phyloP scores from a whole-genome alignment of 768 basidiomycete genomes.

The Roridomyces roridus region DNA sequence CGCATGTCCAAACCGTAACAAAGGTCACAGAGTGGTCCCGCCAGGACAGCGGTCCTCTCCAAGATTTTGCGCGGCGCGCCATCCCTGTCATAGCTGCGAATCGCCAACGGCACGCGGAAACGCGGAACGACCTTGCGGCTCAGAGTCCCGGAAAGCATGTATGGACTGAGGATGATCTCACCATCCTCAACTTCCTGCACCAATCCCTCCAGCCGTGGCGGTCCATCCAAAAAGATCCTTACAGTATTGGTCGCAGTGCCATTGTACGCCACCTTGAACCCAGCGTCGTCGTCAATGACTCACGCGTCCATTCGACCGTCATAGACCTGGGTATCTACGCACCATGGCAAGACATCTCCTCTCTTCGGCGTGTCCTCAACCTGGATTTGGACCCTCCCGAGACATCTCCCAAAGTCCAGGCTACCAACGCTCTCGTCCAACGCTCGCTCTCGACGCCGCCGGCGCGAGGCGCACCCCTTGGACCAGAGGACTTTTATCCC shows the following conservation, averaged over 20 bases:
- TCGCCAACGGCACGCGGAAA: constrained; percentile 32
- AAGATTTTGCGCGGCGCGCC: constrained; percentile 59
- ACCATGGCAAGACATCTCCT: constrained; percentile 79
- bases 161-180: constrained; percentile 61
- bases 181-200: constrained; percentile 65
- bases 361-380: constrained; percentile 44
- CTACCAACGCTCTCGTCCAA: constrained; percentile 34
- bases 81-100: constrained; percentile 44
- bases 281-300: constrained; percentile 38
- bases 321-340: constrained; percentile 75
- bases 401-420: constrained; percentile 29
- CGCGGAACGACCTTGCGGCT: constrained; percentile 39
- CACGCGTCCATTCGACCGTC: constrained; percentile 55
- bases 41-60: constrained; percentile 43
- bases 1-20: constrained; percentile 58
- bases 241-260: constrained; percentile 51
- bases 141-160: constrained; percentile 32
- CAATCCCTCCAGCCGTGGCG: constrained; percentile 56
- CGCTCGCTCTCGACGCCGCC: constrained; percentile 34
- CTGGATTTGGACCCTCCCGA: constrained; percentile 40
- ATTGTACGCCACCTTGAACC: constrained; percentile 65
- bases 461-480: constrained; percentile 42
- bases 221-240: constrained; percentile 67
- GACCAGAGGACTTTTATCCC: constrained; percentile 68
- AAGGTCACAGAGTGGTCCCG: constrained; percentile 56